Evolutionary conservation across 2,329 filamentous ascomycete species (phyloP), one percentile per base, ranked within the genome.

Genomic region (Cytospora chrysosperma): DNA sequence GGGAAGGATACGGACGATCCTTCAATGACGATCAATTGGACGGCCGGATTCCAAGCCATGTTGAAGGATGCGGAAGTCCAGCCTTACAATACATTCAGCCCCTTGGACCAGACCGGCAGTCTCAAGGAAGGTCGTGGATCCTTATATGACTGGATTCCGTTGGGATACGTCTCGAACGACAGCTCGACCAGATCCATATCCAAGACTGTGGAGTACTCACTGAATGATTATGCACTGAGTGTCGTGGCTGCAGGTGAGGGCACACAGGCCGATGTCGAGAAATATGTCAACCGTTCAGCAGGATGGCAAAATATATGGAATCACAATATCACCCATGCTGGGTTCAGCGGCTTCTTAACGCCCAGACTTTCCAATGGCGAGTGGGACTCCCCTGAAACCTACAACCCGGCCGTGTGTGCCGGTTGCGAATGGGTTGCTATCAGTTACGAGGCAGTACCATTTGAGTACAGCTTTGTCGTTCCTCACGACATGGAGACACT

Each of bases 21-120:
- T 3, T 76, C 79, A 21, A 83, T 82, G 61, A 81, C 78, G 60
- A 72, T 79, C 67, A 80, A 82, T 61, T 93, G 90, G 90, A 74
- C 80, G 1, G 81, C 82, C 3, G 90, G 86, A 0, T 92, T 90
- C 66, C 83, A 86, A 68, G 91, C 90, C 0, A 81, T 93, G 0
- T 77, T 90, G 3, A 89, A 89, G 63, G 89, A 93, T 66, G 88
- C 89, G 4, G 88, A 92, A 69, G 81, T 86, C 13, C 86, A 91
- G 70, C 89, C 90, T 0, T 77, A 77, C 34, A 86, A 91, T 71
- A 93, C 89, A 88, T 82, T 83, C 47, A 81, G 88, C 10, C 76
- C 79, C 0, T 74, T 78, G 21, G 83, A 84, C 0, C 76, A 78
- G 0, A 83, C 83, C 49, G 81, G 81, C 0, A 83, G 80, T 1